A percentile compares a stretch with the other conserved stretches of the same genome.
Conservation (phyloP, 2,329 filamentous ascomycete genomes). For the Zymoseptoria tritici region DNA sequence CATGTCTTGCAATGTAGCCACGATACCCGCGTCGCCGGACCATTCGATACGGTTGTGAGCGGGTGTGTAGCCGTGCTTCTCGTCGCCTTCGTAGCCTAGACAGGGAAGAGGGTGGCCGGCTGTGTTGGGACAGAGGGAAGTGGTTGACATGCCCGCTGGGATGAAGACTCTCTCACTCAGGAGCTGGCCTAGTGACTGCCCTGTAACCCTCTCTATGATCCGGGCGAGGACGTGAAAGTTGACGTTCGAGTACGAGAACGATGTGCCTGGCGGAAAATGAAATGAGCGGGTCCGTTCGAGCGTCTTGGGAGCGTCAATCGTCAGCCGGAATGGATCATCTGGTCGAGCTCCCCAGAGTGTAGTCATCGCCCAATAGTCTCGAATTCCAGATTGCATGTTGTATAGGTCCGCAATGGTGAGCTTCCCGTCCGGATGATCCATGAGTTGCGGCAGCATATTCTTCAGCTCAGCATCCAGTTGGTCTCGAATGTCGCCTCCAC, state of each 20-base stretch:
- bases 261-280: constrained; percentile 38
- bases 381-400: constrained; percentile 38
- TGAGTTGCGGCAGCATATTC: constrained; percentile 25
- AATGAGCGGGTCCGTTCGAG: constrained; percentile 29
- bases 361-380: constrained; percentile 42
- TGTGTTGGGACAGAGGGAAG: constrained; percentile 33
- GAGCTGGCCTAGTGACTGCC: constrained; percentile 30
- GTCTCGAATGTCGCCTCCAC: constrained; percentile 6
- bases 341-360: constrained; percentile 38
- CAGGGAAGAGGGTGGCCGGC: constrained; percentile 33
- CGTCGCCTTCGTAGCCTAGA: constrained; percentile 39
- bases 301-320: constrained; percentile 24
- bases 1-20: constrained; percentile 41
- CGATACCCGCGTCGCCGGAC: constrained; percentile 41
- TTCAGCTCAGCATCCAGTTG: constrained; percentile 23
- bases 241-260: constrained; percentile 39
- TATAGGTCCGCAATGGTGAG: constrained; percentile 34
- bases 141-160: constrained; percentile 39
- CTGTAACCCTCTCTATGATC: constrained; percentile 34
- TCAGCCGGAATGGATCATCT: constrained; percentile 35
- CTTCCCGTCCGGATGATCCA: constrained; percentile 10
- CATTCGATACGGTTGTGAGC: constrained; percentile 39
- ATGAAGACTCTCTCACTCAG: constrained; percentile 34
- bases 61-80: constrained; percentile 31
- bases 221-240: constrained; percentile 38